phyloP scores from a whole-genome alignment of 2,329 filamentous ascomycete species.

The Botrytis cinerea region DNA sequence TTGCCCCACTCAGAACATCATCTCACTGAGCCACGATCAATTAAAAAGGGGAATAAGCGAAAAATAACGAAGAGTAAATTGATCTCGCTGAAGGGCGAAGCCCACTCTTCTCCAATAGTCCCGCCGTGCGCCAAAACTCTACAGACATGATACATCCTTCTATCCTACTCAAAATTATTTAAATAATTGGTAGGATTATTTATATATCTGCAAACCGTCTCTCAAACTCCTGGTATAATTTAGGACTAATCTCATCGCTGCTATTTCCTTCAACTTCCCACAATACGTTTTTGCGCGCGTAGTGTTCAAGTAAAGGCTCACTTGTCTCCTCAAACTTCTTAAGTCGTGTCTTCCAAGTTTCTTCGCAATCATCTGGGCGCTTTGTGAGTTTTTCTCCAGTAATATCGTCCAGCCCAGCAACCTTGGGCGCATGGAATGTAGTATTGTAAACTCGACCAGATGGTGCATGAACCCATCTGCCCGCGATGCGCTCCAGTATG shows the following conservation, averaged over 20 bases:
- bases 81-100: not conserved
- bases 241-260: slow-evolving; percentile 94
- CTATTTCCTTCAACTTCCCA: slow-evolving; percentile 86
- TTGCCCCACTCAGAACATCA: slow-evolving; percentile 5
- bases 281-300: slow-evolving; percentile 78
- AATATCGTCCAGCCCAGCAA: slow-evolving; percentile 80
- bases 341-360: slow-evolving; percentile 79
- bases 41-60: not conserved
- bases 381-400: slow-evolving; percentile 86
- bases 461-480: slow-evolving; percentile 89
- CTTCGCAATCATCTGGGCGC: slow-evolving; percentile 81
- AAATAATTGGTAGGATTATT: not conserved
- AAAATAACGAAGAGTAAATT: slow-evolving; percentile 2
- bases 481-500: slow-evolving; percentile 85
- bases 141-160: slow-evolving; percentile 11
- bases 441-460: slow-evolving; percentile 96
- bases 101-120: not conserved
- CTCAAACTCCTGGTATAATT: slow-evolving; percentile 81
- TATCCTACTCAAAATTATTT: slow-evolving; percentile 1
- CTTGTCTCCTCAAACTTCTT: slow-evolving; percentile 86
- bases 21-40: not conserved
- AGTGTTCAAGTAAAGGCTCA: slow-evolving; percentile 82
- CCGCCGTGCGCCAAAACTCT: slow-evolving; percentile 10
- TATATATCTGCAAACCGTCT: slow-evolving; percentile 59
- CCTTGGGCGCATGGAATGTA: slow-evolving; percentile 82